Conservation (phyloP, 176 grass and related monocot species). For the Cymbopogon citratus region DNA sequence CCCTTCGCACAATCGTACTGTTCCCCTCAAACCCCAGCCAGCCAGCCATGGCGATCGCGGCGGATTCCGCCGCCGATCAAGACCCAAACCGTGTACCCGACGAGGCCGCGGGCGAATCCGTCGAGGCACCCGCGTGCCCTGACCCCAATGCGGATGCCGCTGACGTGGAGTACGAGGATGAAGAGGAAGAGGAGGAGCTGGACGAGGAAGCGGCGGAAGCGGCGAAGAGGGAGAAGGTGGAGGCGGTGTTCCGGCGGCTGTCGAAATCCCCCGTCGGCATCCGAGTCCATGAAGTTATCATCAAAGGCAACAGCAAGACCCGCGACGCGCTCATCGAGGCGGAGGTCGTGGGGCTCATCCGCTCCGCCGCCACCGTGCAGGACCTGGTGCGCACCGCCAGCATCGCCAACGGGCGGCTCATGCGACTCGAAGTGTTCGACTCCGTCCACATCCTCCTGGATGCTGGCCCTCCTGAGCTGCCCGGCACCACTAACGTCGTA, state of each 20-base stretch:
- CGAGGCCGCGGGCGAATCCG: background rate
- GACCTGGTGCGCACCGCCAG: slow-evolving; percentile 40
- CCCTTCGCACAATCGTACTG: background rate
- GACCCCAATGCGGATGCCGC: slow-evolving; percentile 22
- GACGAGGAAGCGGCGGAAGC: slow-evolving; percentile 22
- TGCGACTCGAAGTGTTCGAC: slow-evolving; percentile 51
- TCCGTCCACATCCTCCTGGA: slow-evolving; percentile 59
- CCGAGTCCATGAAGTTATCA: slow-evolving; percentile 55
- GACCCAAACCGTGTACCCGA: background rate
- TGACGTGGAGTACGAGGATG: slow-evolving; percentile 31
- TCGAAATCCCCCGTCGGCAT: slow-evolving; percentile 35
- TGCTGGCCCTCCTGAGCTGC: slow-evolving; percentile 55
- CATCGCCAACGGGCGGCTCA: slow-evolving; percentile 44
- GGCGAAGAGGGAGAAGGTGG: slow-evolving; percentile 28
- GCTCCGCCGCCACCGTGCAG: slow-evolving; percentile 43
- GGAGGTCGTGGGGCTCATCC: slow-evolving; percentile 57
- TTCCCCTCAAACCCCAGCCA: background rate
- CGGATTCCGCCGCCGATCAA: slow-evolving; percentile 23
- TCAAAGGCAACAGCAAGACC: slow-evolving; percentile 65
- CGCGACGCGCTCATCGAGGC: slow-evolving; percentile 66
- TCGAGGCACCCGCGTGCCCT: background rate
- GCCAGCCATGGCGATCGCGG: slow-evolving; percentile 18
- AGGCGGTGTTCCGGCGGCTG: slow-evolving; percentile 34
- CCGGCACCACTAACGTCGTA: slow-evolving; percentile 52
- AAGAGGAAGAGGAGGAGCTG: slow-evolving; percentile 44